A percentile compares a stretch with the other conserved stretches of the same genome.
phyloP scores from a whole-genome alignment of 352 stramenopile species.

The Phytophthora vignae region DNA sequence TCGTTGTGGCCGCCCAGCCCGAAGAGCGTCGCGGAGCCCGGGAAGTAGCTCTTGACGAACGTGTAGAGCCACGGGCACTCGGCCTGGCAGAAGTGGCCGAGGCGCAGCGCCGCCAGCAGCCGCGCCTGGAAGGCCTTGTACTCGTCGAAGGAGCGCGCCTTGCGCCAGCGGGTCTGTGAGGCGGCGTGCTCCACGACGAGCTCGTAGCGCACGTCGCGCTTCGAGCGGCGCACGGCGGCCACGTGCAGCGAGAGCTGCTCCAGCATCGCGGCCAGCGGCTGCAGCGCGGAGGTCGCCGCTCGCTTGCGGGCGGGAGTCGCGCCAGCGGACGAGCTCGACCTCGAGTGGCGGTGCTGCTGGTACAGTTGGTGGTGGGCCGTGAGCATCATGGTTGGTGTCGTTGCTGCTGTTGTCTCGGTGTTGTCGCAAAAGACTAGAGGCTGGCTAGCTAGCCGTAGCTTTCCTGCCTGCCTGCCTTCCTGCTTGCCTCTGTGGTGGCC shows the following conservation, averaged over 20 bases:
- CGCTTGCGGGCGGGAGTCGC: slow-evolving; percentile 7
- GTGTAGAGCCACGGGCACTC: slow-evolving; percentile 50
- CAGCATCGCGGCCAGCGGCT: slow-evolving; percentile 9
- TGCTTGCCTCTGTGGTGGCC: background rate
- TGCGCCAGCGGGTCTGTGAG: slow-evolving; percentile 13
- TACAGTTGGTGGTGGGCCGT: slow-evolving; percentile 11
- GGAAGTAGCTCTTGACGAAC: slow-evolving; percentile 55
- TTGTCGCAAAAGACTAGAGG: background rate
- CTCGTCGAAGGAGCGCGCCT: slow-evolving; percentile 38
- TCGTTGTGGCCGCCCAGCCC: slow-evolving; percentile 25
- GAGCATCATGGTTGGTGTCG: slow-evolving; percentile 1
- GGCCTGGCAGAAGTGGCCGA: slow-evolving; percentile 48
- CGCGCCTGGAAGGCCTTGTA: slow-evolving; percentile 45
- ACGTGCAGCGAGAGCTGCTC: slow-evolving; percentile 30
- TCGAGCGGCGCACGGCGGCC: slow-evolving; percentile 16
- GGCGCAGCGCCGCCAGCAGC: slow-evolving; percentile 33
- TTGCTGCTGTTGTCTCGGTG: background rate
- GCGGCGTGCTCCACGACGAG: slow-evolving; percentile 11
- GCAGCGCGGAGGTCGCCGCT: background rate
- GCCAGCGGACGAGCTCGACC: background rate
- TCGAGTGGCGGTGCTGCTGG: slow-evolving; percentile 15
- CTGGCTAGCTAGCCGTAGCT: too few species aligned
- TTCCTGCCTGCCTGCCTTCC: background rate
- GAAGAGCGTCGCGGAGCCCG: slow-evolving; percentile 36
- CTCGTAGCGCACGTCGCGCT: slow-evolving; percentile 27